Evolutionary conservation across 1,284 basidiomycete genomes (phyloP).

Genomic region (Sporisorium scitamineum): DNA sequence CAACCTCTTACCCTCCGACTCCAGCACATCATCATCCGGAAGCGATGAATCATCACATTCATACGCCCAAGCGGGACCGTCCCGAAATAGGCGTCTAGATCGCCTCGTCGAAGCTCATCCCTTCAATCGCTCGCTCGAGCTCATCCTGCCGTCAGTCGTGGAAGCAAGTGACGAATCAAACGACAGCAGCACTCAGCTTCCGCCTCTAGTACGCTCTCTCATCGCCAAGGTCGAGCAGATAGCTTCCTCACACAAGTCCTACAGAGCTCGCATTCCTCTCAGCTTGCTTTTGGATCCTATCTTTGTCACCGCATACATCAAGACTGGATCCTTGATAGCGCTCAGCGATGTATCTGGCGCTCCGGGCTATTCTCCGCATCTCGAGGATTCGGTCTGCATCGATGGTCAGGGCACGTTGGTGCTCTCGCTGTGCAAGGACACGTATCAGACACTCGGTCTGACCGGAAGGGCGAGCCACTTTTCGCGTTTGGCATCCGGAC

Average conservation of each 20-base stretch:
- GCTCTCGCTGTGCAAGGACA: slow-evolving; percentile 64
- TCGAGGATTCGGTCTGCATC: slow-evolving; percentile 60
- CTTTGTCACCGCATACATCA: slow-evolving; percentile 61
- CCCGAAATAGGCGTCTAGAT: background rate
- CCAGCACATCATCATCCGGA: background rate
- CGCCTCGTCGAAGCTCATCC: slow-evolving; percentile 47
- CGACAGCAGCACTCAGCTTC: slow-evolving; percentile 11
- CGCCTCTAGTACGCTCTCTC: slow-evolving; percentile 12
- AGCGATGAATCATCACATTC: background rate
- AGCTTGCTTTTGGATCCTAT: slow-evolving; percentile 60
- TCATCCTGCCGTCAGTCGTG: slow-evolving; percentile 35
- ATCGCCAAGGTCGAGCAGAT: slow-evolving; percentile 9
- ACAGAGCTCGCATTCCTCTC: slow-evolving; percentile 52
- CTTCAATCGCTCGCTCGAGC: slow-evolving; percentile 58
- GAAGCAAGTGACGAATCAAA: background rate
- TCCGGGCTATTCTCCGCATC: slow-evolving; percentile 39
- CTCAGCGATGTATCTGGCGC: slow-evolving; percentile 34
- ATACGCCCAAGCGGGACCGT: background rate
- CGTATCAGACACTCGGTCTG: slow-evolving; percentile 65
- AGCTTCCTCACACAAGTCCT: slow-evolving; percentile 21
- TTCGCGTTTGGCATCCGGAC: slow-evolving; percentile 55
- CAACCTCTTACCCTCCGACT: slow-evolving; percentile 22
- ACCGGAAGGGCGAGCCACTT: slow-evolving; percentile 62
- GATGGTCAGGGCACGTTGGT: slow-evolving; percentile 64
- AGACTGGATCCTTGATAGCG: slow-evolving; percentile 53